These are phyloP conservation scores for Dactylellina sp. DNA, from an alignment of 2,329 filamentous ascomycete species.

Conservation along the genomic window DNA sequence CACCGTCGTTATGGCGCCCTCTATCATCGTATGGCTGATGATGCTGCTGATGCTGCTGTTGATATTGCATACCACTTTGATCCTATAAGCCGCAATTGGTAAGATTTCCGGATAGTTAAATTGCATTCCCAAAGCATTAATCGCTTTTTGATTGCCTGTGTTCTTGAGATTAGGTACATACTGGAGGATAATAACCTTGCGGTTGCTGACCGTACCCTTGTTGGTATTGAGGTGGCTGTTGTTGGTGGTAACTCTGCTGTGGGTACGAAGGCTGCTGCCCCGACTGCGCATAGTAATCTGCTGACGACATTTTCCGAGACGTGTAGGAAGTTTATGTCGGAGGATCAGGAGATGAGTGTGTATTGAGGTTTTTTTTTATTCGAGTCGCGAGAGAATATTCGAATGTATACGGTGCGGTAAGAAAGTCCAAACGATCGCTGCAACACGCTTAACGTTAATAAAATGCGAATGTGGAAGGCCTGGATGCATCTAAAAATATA, in stretches of 20 bases:
- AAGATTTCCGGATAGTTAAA: constrained; percentile 4
- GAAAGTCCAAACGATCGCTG: constrained; percentile 2
- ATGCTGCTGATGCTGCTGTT: constrained; percentile 44
- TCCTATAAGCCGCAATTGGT: constrained; percentile 26
- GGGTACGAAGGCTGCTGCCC: constrained; percentile 44
- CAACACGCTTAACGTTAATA: constrained; percentile 34
- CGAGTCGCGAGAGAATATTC: background rate
- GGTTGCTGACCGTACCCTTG: constrained; percentile 53
- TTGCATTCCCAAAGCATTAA: background rate
- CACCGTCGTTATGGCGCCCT: constrained; percentile 26
- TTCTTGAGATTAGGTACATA: constrained; percentile 12
- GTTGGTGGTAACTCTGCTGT: constrained; percentile 32
- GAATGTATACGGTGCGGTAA: background rate
- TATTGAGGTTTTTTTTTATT: background rate
- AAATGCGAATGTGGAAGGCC: constrained; percentile 1
- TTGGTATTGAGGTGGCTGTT: constrained; percentile 48
- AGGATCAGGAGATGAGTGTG: background rate
- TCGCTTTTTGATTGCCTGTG: background rate
- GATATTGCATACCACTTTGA: constrained; percentile 52
- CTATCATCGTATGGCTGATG: constrained; percentile 37
- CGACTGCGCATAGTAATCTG: constrained; percentile 39
- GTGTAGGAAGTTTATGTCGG: background rate
- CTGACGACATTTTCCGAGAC: constrained; percentile 48
- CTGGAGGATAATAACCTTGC: constrained; percentile 52
- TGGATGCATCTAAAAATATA: constrained; percentile 37